phyloP scores from a whole-genome alignment of 2,329 filamentous ascomycete genomes.

The Thielaviopsis populi region DNA sequence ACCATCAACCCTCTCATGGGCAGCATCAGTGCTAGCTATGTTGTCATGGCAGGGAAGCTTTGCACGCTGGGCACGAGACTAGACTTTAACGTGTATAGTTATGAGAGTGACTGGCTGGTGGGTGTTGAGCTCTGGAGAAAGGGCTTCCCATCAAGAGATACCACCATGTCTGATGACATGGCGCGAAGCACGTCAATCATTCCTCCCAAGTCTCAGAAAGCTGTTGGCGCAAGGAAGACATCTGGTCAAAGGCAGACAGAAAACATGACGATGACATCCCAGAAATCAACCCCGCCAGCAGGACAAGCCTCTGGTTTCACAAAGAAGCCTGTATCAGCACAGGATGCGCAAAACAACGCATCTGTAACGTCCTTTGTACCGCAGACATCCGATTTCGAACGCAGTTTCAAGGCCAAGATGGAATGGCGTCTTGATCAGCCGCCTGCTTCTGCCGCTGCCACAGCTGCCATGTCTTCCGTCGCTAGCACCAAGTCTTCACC shows the following conservation, averaged over 20 bases:
- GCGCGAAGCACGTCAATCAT: conserved; percentile 1
- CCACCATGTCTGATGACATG: conserved; percentile 20
- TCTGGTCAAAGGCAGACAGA: background rate
- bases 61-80: conserved; percentile 79
- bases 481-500: background rate
- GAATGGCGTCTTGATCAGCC: conserved; percentile 31
- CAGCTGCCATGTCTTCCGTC: background rate
- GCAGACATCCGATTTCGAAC: conserved; percentile 22
- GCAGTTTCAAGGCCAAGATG: conserved; percentile 40
- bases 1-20: conserved; percentile 92
- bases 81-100: conserved; percentile 96
- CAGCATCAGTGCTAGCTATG: conserved; percentile 79
- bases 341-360: background rate
- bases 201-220: background rate
- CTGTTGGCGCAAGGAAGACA: background rate
- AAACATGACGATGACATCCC: background rate
- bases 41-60: conserved; percentile 69
- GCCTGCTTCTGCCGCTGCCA: background rate
- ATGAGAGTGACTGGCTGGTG: conserved; percentile 84
- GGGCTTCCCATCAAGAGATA: conserved; percentile 29
- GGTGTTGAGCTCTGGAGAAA: conserved; percentile 88
- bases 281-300: background rate
- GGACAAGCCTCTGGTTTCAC: background rate
- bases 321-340: background rate
- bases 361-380: background rate